phyloP scores from a whole-genome alignment of 2,329 filamentous ascomycete genomes.

The Aspergillus puulaauensis region DNA sequence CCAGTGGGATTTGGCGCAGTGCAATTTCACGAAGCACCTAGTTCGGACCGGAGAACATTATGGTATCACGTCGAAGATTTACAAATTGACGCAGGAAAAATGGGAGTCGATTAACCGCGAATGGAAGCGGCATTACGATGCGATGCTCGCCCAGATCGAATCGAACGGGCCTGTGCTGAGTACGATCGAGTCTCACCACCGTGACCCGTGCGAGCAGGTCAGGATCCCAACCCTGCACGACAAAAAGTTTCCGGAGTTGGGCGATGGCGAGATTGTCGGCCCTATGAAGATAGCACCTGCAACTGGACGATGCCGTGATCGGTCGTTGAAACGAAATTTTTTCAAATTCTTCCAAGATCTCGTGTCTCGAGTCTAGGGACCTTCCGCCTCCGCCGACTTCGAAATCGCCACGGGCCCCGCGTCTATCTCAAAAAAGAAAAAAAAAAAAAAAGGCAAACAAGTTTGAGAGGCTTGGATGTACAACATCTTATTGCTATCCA shows the following conservation, averaged over 20 bases:
- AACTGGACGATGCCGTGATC: slow-evolving; percentile 46
- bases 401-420: slow-evolving; percentile 1
- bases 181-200: slow-evolving; percentile 39
- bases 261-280: slow-evolving; percentile 89
- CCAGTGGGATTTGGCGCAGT: slow-evolving; percentile 80
- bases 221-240: slow-evolving; percentile 45
- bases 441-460: slow-evolving; percentile 17
- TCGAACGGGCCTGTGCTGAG: slow-evolving; percentile 37
- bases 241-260: slow-evolving; percentile 83
- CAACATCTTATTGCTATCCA: slow-evolving; percentile 20
- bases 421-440: slow-evolving; percentile 22
- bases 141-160: slow-evolving; percentile 56
- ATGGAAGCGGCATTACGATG: slow-evolving; percentile 72
- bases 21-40: slow-evolving; percentile 86
- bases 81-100: slow-evolving; percentile 80
- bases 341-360: slow-evolving; percentile 46
- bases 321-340: slow-evolving; percentile 43
- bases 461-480: slow-evolving; percentile 23
- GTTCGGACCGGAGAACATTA: slow-evolving; percentile 88
- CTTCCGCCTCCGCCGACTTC: not conserved
- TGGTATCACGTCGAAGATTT: slow-evolving; percentile 84
- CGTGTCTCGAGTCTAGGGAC: slow-evolving; percentile 31
- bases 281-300: slow-evolving; percentile 67
- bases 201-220: slow-evolving; percentile 51
- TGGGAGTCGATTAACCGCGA: slow-evolving; percentile 76